Percentiles rank a stretch among this genome's conserved stretches.
Evolutionary conservation across 31 red algal genomes (phyloP).

Genomic region (Odonthalia washingtoniensis): DNA sequence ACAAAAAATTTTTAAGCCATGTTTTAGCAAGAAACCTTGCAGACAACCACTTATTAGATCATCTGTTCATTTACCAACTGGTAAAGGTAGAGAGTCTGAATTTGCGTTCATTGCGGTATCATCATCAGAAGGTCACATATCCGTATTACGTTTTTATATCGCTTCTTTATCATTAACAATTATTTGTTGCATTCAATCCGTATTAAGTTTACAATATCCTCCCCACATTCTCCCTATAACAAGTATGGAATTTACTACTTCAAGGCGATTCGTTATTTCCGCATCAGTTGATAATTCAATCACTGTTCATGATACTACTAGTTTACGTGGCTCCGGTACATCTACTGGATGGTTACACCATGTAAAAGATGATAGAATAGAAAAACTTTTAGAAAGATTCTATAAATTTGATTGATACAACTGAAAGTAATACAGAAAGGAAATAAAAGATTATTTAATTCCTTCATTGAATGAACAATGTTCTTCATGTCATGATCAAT

Average conservation of each 20-base stretch:
- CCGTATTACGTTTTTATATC: constrained; percentile 55
- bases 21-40: not conserved
- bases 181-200: no score
- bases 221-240: constrained; percentile 67
- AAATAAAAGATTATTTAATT: no score
- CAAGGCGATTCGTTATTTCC: constrained; percentile 34
- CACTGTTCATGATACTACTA: no score
- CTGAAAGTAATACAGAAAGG: no score
- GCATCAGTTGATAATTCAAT: constrained; percentile 70
- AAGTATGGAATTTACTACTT: constrained; percentile 41
- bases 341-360: no score
- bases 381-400: no score
- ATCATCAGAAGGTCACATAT: constrained; percentile 64
- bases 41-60: not conserved
- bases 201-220: constrained; percentile 52
- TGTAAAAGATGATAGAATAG: no score
- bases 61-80: not conserved
- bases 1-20: no score
- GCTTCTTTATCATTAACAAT: constrained; percentile 21
- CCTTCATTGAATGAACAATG: no score
- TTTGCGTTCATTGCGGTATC: constrained; percentile 53
- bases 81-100: not conserved
- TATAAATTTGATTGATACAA: no score
- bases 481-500: no score
- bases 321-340: no score